A percentile compares a stretch with the other conserved stretches of the same genome.
phyloP scores from a whole-genome alignment of 1,139 yeast species.

The Geotrichum phurueaensis region DNA sequence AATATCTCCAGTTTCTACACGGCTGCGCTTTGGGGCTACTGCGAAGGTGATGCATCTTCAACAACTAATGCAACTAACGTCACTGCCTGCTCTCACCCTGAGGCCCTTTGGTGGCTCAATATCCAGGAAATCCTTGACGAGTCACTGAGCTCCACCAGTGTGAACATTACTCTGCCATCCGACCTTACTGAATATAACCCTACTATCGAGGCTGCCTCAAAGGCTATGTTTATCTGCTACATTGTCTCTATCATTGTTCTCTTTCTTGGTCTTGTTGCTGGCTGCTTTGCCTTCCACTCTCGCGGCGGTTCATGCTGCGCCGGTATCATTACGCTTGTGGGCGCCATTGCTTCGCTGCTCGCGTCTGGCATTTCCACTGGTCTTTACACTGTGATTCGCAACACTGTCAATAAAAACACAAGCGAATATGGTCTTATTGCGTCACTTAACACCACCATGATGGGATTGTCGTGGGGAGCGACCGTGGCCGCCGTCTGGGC shows the following conservation, averaged over 20 bases:
- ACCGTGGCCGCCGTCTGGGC: conserved; percentile 38
- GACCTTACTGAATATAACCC: conserved; percentile 29
- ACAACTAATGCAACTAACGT: conserved; percentile 34
- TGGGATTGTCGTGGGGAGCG: conserved; percentile 45
- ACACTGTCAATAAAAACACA: conserved; percentile 37
- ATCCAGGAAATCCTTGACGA: conserved; percentile 45
- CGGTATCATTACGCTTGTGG: conserved; percentile 29
- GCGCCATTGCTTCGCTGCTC: conserved; percentile 19
- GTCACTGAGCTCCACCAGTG: conserved; percentile 36
- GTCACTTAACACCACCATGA: conserved; percentile 35
- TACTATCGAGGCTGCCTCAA: conserved; percentile 40
- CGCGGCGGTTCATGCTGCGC: conserved; percentile 35
- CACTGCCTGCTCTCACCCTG: conserved; percentile 37
- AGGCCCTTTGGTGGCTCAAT: conserved; percentile 56
- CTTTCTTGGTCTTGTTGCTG: conserved; percentile 39
- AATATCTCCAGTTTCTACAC: conserved; percentile 60
- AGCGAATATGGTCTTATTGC: conserved; percentile 40
- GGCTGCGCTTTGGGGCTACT: conserved; percentile 69
- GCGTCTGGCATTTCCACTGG: conserved; percentile 46
- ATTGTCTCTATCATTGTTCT: conserved; percentile 42
- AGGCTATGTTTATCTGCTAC: conserved; percentile 44
- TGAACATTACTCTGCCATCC: conserved; percentile 21
- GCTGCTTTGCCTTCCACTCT: conserved; percentile 38
- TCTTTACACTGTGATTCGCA: conserved; percentile 35
- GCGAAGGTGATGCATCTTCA: conserved; percentile 45